Conservation (phyloP, 2,329 filamentous ascomycete species). For the Pseudogymnoascus pannorum region DNA sequence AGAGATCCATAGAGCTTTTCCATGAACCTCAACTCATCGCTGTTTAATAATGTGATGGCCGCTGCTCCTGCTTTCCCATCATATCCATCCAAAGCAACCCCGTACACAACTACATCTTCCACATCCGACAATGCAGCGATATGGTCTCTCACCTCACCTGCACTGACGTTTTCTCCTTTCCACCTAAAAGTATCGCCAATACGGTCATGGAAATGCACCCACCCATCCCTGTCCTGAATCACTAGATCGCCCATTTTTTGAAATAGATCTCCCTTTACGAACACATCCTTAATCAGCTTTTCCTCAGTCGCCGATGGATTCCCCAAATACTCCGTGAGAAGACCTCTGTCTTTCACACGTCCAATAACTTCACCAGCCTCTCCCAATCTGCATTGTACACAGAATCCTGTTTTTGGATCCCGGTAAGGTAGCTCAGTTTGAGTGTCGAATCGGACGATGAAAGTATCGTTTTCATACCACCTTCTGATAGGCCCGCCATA, state of each 20-base stretch:
- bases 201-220: constrained; percentile 40
- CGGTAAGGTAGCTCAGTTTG: constrained; percentile 33
- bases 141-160: constrained; percentile 38
- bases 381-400: constrained; percentile 29
- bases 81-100: constrained; percentile 35
- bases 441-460: constrained; percentile 36
- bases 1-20: constrained; percentile 31
- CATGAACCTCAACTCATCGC: constrained; percentile 32
- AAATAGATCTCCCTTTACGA: constrained; percentile 38
- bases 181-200: constrained; percentile 48
- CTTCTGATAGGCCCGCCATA: constrained; percentile 35
- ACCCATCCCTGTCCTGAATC: constrained; percentile 34
- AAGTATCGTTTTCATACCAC: constrained; percentile 34
- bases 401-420: constrained; percentile 38
- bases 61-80: constrained; percentile 42
- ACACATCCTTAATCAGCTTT: constrained; percentile 37
- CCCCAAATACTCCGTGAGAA: constrained; percentile 36
- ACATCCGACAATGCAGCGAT: constrained; percentile 35
- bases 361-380: constrained; percentile 40
- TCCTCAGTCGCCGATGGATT: constrained; percentile 37
- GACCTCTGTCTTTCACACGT: constrained; percentile 32
- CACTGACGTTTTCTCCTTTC: constrained; percentile 43
- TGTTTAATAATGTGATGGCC: constrained; percentile 35
- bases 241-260: constrained; percentile 40
- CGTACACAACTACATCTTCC: constrained; percentile 38